Evolutionary conservation across 2,329 filamentous ascomycete genomes (phyloP), one percentile per base, ranked within the genome.

Genomic region (Botrytis hyacinthi): DNA sequence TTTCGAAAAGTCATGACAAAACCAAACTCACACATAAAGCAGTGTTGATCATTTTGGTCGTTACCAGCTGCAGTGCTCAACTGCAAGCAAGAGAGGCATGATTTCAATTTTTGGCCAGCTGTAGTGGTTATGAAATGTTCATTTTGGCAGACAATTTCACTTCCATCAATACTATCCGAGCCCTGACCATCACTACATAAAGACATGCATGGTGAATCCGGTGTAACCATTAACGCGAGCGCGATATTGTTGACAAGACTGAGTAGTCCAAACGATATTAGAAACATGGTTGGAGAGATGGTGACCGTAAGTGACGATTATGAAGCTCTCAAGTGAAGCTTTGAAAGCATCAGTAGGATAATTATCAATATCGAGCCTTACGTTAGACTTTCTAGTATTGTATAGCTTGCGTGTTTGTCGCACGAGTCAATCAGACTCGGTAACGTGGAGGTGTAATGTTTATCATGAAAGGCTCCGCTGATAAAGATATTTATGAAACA

Each of bases 131-230:
- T 59, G 57, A 78, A 81, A 57, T 77, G 57, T 7, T 51, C 54
- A 62, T 81, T 79, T 29, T 70, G 74, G 71, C 80, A 81, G 29
- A 76, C 75, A 7, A 90, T 83, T 26, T 89, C 87, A 0, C 81
- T 80, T 1, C 83, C 75, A 29, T 81, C 84, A 0, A 85, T 89
- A 6, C 77, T 82, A 46, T 80, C 76, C 0, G 78, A 71, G 73
- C 85, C 80, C 16, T 77, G 78, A 20, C 81, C 79, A 0, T 78
- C 73, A 3, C 81, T 80, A 72, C 87, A 89, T 2, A 84, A 73
- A 0, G 83, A 79, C 0, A 86, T 83, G 77, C 87, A 89, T 16
- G 82, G 78, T 0, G 87, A 89, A 16, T 84, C 85, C 0, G 87
- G 85, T 1, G 86, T 84, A 2, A 88, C 84, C 70, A 86, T 81